Percentiles rank a stretch among this genome's conserved stretches.
These are phyloP conservation scores for Candida smagusa DNA, from an alignment of 1,139 yeast species.

Conservation along the genomic window DNA sequence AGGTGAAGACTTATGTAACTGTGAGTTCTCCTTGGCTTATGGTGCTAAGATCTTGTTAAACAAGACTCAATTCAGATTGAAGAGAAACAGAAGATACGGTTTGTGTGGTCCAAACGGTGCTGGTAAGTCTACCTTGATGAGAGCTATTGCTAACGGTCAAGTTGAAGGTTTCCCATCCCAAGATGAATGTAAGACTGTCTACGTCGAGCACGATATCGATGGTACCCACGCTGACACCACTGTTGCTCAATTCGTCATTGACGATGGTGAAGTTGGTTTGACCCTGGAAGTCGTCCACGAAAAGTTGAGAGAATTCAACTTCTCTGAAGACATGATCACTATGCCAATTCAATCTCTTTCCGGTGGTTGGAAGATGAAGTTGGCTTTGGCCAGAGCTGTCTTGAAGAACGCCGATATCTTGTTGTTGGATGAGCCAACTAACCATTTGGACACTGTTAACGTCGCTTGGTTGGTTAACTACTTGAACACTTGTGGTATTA, in stretches of 20 bases:
- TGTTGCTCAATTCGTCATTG: conserved; percentile 83
- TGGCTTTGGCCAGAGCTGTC: conserved; percentile 98
- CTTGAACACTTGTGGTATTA: conserved; percentile 96
- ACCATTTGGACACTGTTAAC: conserved; percentile 98
- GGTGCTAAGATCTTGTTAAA: conserved; percentile 99
- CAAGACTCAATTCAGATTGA: conserved; percentile 98
- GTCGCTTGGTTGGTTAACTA: conserved; percentile 99
- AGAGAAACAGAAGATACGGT: conserved; percentile 99
- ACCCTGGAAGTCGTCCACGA: conserved; percentile 64
- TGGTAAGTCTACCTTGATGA: conserved; percentile 99
- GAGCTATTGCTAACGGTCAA: conserved; percentile 99
- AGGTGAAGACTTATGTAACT: conserved; percentile 99
- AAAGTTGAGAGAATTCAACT: conserved; percentile 83
- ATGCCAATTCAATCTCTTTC: conserved; percentile 96
- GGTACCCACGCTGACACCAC: conserved; percentile 96
- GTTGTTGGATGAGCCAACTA: conserved; percentile 99
- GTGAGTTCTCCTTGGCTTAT: conserved; percentile 99
- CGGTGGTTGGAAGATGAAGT: conserved; percentile 99
- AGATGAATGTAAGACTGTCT: conserved; percentile 97
- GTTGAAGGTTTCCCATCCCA: conserved; percentile 99
- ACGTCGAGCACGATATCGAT: conserved; percentile 99
- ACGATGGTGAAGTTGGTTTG: conserved; percentile 77
- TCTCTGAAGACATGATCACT: conserved; percentile 85
- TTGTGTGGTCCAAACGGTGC: conserved; percentile 99
- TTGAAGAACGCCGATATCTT: conserved; percentile 97